These are phyloP conservation scores for Phytopythium delawarense DNA, from an alignment of 352 stramenopile genomes.

Conservation along the genomic window DNA sequence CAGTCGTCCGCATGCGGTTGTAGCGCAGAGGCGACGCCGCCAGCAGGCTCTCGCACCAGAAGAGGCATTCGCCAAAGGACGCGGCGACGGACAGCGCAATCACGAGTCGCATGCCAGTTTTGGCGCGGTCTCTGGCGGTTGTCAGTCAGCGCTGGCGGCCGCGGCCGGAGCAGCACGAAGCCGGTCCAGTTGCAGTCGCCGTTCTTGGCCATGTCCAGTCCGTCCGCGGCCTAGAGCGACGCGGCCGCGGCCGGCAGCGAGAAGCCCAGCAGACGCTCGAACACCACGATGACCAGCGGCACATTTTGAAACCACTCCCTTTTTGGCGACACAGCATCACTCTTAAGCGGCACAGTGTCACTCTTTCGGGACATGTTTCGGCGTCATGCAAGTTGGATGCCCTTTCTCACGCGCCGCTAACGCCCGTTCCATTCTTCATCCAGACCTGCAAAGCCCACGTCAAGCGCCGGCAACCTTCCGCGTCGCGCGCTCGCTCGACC, in stretches of 20 bases:
- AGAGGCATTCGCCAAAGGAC: conserved; percentile 71
- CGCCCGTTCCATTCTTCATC: too few species aligned
- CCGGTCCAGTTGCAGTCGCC: conserved; percentile 46
- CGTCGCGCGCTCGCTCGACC: too few species aligned
- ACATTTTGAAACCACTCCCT: conserved; percentile 8
- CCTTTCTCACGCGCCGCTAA: too few species aligned
- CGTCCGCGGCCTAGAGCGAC: background rate
- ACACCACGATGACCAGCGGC: conserved; percentile 51
- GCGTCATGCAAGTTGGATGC: too few species aligned
- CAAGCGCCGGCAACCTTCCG: too few species aligned
- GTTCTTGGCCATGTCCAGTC: conserved; percentile 17
- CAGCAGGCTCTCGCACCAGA: conserved; percentile 73
- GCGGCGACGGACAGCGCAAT: conserved; percentile 62
- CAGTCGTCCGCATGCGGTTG: conserved; percentile 62
- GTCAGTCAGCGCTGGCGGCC: conserved; percentile 28
- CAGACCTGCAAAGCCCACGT: too few species aligned
- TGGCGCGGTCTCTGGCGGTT: conserved; percentile 62
- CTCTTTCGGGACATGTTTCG: too few species aligned
- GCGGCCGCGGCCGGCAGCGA: conserved; percentile 40
- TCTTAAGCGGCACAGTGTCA: too few species aligned
- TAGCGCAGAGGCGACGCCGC: conserved; percentile 50
- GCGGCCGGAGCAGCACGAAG: conserved; percentile 50
- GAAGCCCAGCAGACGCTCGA: conserved; percentile 65
- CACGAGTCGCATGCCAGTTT: conserved; percentile 67
- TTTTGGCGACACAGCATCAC: too few species aligned